Evolutionary conservation across 305 asterid species (phyloP).

Genomic region (Solanum hybrid): DNA sequence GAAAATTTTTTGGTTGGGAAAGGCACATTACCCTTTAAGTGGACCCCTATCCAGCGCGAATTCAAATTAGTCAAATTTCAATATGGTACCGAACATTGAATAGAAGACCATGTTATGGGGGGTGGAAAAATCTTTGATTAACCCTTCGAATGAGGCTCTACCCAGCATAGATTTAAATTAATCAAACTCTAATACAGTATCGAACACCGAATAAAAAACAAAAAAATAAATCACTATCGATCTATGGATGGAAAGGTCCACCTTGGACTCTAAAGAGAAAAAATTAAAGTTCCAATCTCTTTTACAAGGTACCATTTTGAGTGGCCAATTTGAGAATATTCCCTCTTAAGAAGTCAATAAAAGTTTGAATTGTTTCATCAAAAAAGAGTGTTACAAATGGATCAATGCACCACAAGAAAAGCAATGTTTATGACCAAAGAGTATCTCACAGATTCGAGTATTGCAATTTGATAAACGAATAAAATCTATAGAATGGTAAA

Average conservation of each 20-base stretch:
- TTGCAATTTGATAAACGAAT: neutral
- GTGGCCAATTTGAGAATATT: neutral
- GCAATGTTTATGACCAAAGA: neutral
- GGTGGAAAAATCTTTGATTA: neutral
- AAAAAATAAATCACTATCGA: neutral
- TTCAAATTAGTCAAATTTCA: neutral
- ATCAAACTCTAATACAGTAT: neutral
- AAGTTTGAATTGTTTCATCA: neutral
- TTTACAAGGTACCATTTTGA: neutral
- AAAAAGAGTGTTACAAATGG: neutral
- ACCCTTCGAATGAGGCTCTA: neutral
- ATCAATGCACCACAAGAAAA: neutral
- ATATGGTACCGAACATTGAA: neutral
- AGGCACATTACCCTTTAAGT: neutral
- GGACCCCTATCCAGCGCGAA: neutral
- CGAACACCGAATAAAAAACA: neutral
- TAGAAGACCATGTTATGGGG: neutral
- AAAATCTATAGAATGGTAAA: neutral
- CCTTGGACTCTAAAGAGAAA: neutral
- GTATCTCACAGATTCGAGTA: neutral
- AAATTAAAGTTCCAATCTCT: neutral
- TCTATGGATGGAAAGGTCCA: neutral
- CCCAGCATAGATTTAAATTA: too few relatives aligned
- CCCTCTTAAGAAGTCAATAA: neutral
- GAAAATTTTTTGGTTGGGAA: neutral